Conservation (phyloP, 2,329 filamentous ascomycete species). For the Penicillium sp. region DNA sequence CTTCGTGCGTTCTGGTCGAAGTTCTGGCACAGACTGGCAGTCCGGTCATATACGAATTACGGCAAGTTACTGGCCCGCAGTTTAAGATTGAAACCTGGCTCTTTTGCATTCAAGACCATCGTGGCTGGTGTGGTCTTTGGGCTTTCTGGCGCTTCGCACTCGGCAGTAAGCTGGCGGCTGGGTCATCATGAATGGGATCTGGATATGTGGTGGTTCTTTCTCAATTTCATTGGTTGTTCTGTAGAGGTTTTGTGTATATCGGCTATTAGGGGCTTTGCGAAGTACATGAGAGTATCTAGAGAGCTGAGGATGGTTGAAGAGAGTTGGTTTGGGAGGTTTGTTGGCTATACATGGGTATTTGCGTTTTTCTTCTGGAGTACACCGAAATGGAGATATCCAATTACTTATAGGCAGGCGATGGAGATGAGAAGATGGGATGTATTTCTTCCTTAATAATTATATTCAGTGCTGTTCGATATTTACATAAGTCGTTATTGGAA, state of each 20-base stretch:
- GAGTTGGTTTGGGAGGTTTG: slow-evolving; percentile 3
- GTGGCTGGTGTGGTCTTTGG: background rate
- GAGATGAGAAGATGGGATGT: slow-evolving; percentile 1
- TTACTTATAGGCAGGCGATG: background rate
- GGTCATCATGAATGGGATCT: background rate
- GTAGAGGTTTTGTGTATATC: background rate
- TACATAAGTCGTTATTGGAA: too few relatives aligned
- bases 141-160: background rate
- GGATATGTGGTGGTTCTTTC: slow-evolving; percentile 4
- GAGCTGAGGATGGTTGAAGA: slow-evolving; percentile 1
- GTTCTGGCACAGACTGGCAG: slow-evolving; percentile 1
- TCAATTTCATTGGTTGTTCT: slow-evolving; percentile 2
- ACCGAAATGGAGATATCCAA: background rate
- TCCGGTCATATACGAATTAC: background rate
- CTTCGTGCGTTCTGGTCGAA: background rate
- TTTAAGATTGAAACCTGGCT: background rate
- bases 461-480: too few relatives aligned
- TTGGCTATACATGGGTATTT: background rate
- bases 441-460: too few relatives aligned
- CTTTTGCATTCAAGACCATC: background rate
- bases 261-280: background rate
- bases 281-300: background rate
- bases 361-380: slow-evolving; percentile 3
- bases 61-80: background rate
- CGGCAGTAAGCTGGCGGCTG: background rate